Conservation (phyloP, 371 early-diverging fungal genomes). For the Zychaea mexicana region DNA sequence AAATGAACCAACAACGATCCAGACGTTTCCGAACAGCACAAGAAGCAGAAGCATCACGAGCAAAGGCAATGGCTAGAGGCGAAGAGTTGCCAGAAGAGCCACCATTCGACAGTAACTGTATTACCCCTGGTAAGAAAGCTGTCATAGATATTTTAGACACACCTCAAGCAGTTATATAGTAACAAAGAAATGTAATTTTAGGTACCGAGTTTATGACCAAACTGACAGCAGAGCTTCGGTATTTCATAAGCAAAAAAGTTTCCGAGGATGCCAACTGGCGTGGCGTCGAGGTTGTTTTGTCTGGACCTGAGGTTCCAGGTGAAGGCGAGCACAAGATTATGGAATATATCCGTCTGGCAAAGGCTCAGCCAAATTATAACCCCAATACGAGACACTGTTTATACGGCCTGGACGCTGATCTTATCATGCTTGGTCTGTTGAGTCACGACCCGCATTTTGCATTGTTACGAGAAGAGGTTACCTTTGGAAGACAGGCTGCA, state of each 20-base stretch:
- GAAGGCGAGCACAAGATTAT: slow-evolving; percentile 99
- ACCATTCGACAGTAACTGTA: slow-evolving; percentile 97
- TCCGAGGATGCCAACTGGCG: slow-evolving; percentile 93
- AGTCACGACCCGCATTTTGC: slow-evolving; percentile 97
- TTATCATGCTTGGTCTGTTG: slow-evolving; percentile 97
- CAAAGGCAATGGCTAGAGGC: slow-evolving; percentile 63
- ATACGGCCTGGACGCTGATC: slow-evolving; percentile 99
- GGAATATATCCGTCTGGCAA: slow-evolving; percentile 92
- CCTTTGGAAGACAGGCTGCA: slow-evolving; percentile 74
- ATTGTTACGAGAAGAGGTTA: slow-evolving; percentile 96
- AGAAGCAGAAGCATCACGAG: slow-evolving; percentile 75
- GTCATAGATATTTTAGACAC: no score
- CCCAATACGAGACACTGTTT: slow-evolving; percentile 93
- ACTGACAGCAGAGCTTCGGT: slow-evolving; percentile 82
- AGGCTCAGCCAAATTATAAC: slow-evolving; percentile 78
- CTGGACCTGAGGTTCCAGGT: slow-evolving; percentile 97
- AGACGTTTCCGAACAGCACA: slow-evolving; percentile 95
- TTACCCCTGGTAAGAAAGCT: slow-evolving; percentile 99
- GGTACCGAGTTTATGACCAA: slow-evolving; percentile 97
- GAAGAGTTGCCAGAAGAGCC: slow-evolving; percentile 74
- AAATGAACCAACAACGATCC: slow-evolving; percentile 99
- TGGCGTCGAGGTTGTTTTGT: slow-evolving; percentile 87
- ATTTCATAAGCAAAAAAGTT: slow-evolving; percentile 91
- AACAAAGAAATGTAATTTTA: slow-evolving; percentile 14
- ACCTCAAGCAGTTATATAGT: no score